A percentile compares a stretch with the other conserved stretches of the same genome.
Conservation (phyloP, 73 alveolate genomes). For the Urostyla sp. region DNA sequence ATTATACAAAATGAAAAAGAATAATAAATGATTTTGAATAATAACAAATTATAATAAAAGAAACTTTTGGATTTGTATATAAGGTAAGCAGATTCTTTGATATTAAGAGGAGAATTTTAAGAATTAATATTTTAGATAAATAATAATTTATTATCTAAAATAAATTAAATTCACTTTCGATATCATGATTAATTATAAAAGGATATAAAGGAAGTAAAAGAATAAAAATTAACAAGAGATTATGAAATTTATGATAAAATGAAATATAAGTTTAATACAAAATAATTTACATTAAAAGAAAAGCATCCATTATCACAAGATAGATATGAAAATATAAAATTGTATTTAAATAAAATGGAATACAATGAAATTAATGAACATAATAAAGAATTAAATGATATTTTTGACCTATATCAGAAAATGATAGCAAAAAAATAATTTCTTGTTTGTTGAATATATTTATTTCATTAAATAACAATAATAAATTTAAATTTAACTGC, state of each 20-base stretch:
- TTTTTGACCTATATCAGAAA: too few species aligned
- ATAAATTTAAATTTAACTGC: too few species aligned
- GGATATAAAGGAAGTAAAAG: not conserved
- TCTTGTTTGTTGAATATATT: too few species aligned
- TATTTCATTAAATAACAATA: too few species aligned
- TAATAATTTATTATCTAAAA: not conserved
- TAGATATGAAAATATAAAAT: conserved; percentile 51
- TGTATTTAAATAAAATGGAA: too few species aligned
- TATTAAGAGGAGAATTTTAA: not conserved
- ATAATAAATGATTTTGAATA: not conserved
- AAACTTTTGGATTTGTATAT: not conserved
- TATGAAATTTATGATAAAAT: conserved; percentile 55
- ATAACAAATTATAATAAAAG: not conserved
- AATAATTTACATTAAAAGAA: conserved; percentile 18
- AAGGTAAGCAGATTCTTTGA: not conserved
- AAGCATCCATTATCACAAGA: conserved; percentile 39
- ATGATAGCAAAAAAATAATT: too few species aligned
- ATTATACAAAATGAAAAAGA: not conserved
- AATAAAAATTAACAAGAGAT: conserved; percentile 37
- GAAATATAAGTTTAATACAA: conserved; percentile 52
- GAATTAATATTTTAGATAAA: not conserved
- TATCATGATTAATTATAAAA: conserved; percentile 1
- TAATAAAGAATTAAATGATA: too few species aligned
- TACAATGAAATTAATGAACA: too few species aligned
- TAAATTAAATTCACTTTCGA: not conserved